Conservation (phyloP, 805 yeast species). For the Yamadazyma takamatsuzukensis region DNA sequence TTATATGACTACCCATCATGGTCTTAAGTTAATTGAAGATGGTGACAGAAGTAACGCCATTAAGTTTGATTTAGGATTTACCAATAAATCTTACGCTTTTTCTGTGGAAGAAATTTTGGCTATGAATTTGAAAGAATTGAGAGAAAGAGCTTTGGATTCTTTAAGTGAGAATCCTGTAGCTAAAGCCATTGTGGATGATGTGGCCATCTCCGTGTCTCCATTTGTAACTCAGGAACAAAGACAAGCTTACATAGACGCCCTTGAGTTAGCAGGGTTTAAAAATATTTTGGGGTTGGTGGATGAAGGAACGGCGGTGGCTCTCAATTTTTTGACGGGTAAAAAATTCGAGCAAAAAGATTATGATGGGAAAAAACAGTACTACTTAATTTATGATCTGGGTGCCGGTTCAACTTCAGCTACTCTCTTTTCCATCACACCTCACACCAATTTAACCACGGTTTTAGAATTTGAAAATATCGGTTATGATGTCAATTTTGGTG, state of each 20-base stretch:
- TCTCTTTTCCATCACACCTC: slow-evolving; percentile 58
- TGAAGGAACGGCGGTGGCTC: slow-evolving; percentile 90
- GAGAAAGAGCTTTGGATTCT: slow-evolving; percentile 57
- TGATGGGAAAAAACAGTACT: slow-evolving; percentile 45
- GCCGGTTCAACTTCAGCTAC: slow-evolving; percentile 90
- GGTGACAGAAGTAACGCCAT: slow-evolving; percentile 45
- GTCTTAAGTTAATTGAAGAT: slow-evolving; percentile 44
- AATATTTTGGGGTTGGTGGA: slow-evolving; percentile 68
- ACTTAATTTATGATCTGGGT: slow-evolving; percentile 85
- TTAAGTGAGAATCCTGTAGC: slow-evolving; percentile 54
- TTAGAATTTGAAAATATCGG: slow-evolving; percentile 74
- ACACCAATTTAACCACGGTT: slow-evolving; percentile 35
- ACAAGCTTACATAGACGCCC: slow-evolving; percentile 67
- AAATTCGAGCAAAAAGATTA: slow-evolving; percentile 32
- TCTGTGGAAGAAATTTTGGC: slow-evolving; percentile 77
- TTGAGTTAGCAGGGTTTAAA: slow-evolving; percentile 59
- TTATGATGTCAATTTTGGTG: slow-evolving; percentile 66
- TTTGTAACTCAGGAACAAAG: slow-evolving; percentile 64
- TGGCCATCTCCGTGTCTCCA: slow-evolving; percentile 77
- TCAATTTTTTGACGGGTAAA: slow-evolving; percentile 67
- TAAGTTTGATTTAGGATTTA: slow-evolving; percentile 47
- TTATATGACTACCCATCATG: slow-evolving; percentile 59
- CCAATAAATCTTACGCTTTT: slow-evolving; percentile 27
- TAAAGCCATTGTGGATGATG: slow-evolving; percentile 51
- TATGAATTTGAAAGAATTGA: slow-evolving; percentile 71